Evolutionary conservation across 345 rosid genomes (phyloP).

Genomic region (Salix dunnii): DNA sequence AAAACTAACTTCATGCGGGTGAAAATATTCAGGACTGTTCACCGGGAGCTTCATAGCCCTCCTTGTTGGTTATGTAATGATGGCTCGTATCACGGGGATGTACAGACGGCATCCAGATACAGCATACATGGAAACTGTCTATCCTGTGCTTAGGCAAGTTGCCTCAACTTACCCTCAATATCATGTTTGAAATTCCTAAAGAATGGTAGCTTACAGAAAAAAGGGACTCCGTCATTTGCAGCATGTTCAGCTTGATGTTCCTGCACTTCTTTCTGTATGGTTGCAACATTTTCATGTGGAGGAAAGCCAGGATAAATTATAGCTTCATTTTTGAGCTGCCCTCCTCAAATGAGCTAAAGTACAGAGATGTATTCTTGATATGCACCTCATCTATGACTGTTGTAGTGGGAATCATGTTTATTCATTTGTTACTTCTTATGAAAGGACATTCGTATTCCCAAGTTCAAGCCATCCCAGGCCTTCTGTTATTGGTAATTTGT

Average conservation of each 20-base stretch:
- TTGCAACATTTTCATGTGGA: constrained; percentile 93
- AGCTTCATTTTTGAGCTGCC: constrained; percentile 88
- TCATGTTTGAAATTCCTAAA: neutral
- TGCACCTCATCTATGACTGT: constrained; percentile 72
- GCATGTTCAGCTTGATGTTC: constrained; percentile 88
- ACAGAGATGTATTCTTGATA: constrained; percentile 83
- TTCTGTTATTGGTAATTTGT: constrained; percentile 61
- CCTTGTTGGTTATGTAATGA: constrained; percentile 73
- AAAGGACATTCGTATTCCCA: constrained; percentile 71
- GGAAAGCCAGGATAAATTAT: constrained; percentile 82
- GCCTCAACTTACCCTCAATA: neutral
- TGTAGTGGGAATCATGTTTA: constrained; percentile 72
- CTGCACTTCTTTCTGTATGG: constrained; percentile 88
- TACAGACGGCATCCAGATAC: constrained; percentile 60
- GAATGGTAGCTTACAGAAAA: constrained; percentile 2
- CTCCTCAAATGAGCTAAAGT: constrained; percentile 81
- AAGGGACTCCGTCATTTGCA: constrained; percentile 38
- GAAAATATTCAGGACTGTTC: constrained; percentile 67
- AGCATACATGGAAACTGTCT: constrained; percentile 91
- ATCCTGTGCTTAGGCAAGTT: constrained; percentile 91
- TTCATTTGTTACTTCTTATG: constrained; percentile 65
- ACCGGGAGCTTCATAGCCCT: constrained; percentile 87
- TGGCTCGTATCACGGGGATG: constrained; percentile 88
- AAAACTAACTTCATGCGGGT: constrained; percentile 5
- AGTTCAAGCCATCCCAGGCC: constrained; percentile 87